Evolutionary conservation across 108 stramenopile species (phyloP), one percentile per base, ranked within the genome.

Genomic region (Chaetoceros tenuissimus): DNA sequence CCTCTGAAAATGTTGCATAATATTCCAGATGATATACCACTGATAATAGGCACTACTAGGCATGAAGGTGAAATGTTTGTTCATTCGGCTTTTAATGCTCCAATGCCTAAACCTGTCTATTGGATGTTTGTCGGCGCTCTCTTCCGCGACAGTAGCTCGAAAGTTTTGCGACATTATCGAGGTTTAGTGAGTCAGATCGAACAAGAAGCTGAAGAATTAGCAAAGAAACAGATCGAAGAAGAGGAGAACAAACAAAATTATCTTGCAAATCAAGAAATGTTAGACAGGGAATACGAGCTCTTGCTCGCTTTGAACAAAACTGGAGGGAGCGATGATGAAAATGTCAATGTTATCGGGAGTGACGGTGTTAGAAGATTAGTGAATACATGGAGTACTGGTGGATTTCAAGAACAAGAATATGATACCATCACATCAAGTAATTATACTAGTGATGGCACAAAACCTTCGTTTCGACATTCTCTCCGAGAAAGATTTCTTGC

Each of bases 61-160:
- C 73, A 87, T 49, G 89, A 92, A 58, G 89, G 89, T 28, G 78
- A 84, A 60, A 80, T 92, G 76, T 92, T 92, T 67, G 90, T 92
- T 2, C 80, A 88, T 64, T 43, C 59, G 1, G 90, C 87, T 7
- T 92, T 86, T 59, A 86, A 86, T 8, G 47, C 83, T 1, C 71
- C 80, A 25, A 92, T 92, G 90, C 70, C 72, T 34, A 92, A 88
- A 60, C 46, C 77, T 2, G 80, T 89, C 19, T 93, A 89, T 57
- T 76, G 81, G 81, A 80, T 83, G 64, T 93, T 93, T 63, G 85
- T 85, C 16, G 68, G 77, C 3, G 83, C 83, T 8, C 63, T 93
- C 43, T 93, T 93, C 61, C 75, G 82, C 24, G 77, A 82, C 47
- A 78, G 72, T 59, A 79, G 84, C 8, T 46, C 67, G 0, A 46